Evolutionary conservation across 768 basidiomycete genomes (phyloP), one percentile per base, ranked within the genome.

Genomic region (Lentinula raphanica): DNA sequence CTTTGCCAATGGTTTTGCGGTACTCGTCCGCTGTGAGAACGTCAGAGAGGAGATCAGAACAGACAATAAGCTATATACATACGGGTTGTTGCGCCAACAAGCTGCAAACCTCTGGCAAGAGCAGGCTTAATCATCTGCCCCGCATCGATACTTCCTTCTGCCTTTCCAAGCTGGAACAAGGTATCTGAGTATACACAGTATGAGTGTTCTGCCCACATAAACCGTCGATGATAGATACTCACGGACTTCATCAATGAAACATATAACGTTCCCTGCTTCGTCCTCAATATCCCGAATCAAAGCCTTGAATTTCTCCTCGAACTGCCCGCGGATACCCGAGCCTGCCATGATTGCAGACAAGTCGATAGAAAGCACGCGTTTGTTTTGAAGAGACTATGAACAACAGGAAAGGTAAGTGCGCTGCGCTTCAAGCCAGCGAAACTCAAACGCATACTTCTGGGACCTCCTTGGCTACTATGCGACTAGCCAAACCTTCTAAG

Each of bases 161-260:
- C 80, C 69, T 95, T 95, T 0, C 94, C 94, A 6, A 96, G 81
- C 56, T 94, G 90, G 75, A 94, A 91, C 3, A 93, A 76, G 0
- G 82, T 87, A 61, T 92, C 87, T 89, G 3, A 17, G n/a, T n/a
- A n/a, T 23, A 46, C 27, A 12, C 42, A 15, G 15, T 7, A 9
- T 46, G 6, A 40, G 39, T 31, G 13, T 50, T 31, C 32, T 11
- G 13, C 25, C 2, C 15, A 8, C 11, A 29, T 17, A 21, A 39
- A 8, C 39, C 35, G 36, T 46, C 17, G 50, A 42, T 15, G 50
- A 6, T 3, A 28, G 32, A 39, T 58, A 85, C 90, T 73, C 65
- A 91, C 89, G 94, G 54, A 96, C 86, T 83, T 96, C 93, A 64
- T 95, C 94, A 54, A 96, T 94, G 72, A 96, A 96, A 66, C 90